A percentile compares a stretch with the other conserved stretches of the same genome.
phyloP scores from a whole-genome alignment of 1,284 basidiomycete species.

The Moniliella sp. region DNA sequence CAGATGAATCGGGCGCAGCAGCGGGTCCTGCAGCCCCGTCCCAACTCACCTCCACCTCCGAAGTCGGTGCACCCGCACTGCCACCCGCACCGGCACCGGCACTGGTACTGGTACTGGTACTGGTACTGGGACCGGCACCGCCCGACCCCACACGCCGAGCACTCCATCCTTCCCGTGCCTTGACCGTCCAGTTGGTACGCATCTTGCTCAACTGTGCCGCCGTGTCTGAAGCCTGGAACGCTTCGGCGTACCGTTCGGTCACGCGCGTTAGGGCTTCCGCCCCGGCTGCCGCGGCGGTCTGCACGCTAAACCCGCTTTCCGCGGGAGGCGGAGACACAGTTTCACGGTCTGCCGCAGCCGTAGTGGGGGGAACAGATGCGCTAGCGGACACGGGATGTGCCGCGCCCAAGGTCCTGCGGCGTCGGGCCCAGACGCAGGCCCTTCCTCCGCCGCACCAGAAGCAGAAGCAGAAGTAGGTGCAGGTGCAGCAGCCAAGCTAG shows the following conservation, averaged over 20 bases:
- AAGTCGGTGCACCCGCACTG: no score
- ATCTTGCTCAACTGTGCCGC: constrained; percentile 26
- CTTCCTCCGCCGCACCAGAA: no score
- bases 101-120: no score
- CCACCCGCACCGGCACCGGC: no score
- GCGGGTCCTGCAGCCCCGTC: no score
- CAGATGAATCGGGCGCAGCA: no score
- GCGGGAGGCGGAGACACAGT: background rate
- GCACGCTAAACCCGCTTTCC: background rate
- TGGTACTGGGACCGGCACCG: no score
- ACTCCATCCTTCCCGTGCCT: constrained; percentile 10
- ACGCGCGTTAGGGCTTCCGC: background rate
- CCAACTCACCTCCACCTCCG: no score
- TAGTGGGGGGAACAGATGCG: background rate
- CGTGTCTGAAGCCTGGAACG: constrained; percentile 24
- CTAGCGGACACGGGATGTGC: background rate
- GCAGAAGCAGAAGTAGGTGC: no score
- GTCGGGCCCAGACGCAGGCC: no score
- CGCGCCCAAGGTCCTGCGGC: background rate
- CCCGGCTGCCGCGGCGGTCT: background rate
- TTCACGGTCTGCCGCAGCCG: background rate
- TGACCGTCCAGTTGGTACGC: constrained; percentile 24
- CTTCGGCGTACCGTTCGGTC: constrained; percentile 7
- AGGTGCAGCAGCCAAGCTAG: no score
- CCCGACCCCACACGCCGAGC: no score